A percentile compares a stretch with the other conserved stretches of the same genome.
phyloP scores from a whole-genome alignment of 805 yeast genomes.

The Nakazawaea ishiwadae region DNA sequence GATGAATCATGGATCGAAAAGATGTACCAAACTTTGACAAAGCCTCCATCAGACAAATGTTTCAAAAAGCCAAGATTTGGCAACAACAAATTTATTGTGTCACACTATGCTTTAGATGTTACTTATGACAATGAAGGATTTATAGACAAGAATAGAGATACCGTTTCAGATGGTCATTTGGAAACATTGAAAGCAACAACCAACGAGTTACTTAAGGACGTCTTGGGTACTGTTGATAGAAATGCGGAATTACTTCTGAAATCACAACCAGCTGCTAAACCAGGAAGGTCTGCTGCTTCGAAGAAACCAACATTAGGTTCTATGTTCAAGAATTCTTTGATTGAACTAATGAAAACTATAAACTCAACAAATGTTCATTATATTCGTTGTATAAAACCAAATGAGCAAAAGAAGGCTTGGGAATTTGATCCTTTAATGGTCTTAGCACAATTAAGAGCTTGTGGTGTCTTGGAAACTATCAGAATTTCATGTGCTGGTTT shows the following conservation, averaged over 20 bases:
- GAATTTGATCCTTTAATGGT: constrained; percentile 94
- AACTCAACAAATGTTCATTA: constrained; percentile 95
- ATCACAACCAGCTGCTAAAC: constrained; percentile 23
- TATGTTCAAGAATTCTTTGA: constrained; percentile 86
- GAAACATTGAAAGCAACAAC: constrained; percentile 72
- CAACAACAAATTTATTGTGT: constrained; percentile 80
- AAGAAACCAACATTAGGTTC: constrained; percentile 94
- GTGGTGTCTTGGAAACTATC: constrained; percentile 97
- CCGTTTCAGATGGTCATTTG: constrained; percentile 93
- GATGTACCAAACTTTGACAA: constrained; percentile 79
- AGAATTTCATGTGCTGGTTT: constrained; percentile 97
- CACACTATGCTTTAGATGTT: constrained; percentile 94
- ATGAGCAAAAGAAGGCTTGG: constrained; percentile 93
- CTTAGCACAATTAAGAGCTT: constrained; percentile 89
- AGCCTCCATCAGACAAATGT: constrained; percentile 67
- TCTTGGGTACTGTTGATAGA: constrained; percentile 61
- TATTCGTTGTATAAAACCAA: constrained; percentile 96
- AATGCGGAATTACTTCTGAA: constrained; percentile 41
- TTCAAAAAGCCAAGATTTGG: constrained; percentile 95
- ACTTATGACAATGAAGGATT: constrained; percentile 90
- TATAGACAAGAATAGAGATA: constrained; percentile 94
- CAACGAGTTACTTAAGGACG: constrained; percentile 59
- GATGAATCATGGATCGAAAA: constrained; percentile 92
- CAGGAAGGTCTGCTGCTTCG: constrained; percentile 26
- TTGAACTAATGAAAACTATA: constrained; percentile 89